These are phyloP conservation scores for Xanthoceras sorbifolium DNA, from an alignment of 345 rosid genomes.

Conservation along the genomic window DNA sequence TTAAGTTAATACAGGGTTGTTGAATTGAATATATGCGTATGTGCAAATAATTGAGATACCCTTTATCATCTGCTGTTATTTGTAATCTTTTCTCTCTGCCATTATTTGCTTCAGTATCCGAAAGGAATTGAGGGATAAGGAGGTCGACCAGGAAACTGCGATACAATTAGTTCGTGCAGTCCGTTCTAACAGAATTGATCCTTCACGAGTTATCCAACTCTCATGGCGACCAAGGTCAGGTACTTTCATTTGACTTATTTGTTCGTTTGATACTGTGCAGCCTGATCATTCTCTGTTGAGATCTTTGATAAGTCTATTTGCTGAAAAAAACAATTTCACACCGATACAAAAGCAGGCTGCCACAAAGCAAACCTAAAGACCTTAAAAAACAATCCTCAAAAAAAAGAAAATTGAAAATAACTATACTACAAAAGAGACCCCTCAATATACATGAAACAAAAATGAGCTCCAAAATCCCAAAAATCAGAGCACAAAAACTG, in stretches of 20 bases:
- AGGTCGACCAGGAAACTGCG: constrained; percentile 11
- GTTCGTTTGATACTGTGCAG: neutral
- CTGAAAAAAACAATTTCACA: neutral
- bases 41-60: neutral
- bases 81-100: constrained; percentile 4
- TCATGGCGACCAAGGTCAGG: constrained; percentile 99
- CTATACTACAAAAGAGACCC: too few relatives aligned
- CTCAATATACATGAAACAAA: too few relatives aligned
- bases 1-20: neutral
- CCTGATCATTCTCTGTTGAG: too few relatives aligned
- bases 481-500: too few relatives aligned
- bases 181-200: constrained; percentile 49
- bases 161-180: constrained; percentile 32
- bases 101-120: constrained; percentile 42
- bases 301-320: neutral
- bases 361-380: too few relatives aligned
- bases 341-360: too few relatives aligned
- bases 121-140: constrained; percentile 69
- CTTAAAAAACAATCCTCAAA: too few relatives aligned
- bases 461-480: too few relatives aligned
- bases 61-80: neutral
- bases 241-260: constrained; percentile 38
- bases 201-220: constrained; percentile 64
- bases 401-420: too few relatives aligned
- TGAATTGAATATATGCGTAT: constrained; percentile 2